A percentile compares a stretch with the other conserved stretches of the same genome.
phyloP scores from a whole-genome alignment of 768 basidiomycete genomes.

The Chalciporus pseudorubinellus region DNA sequence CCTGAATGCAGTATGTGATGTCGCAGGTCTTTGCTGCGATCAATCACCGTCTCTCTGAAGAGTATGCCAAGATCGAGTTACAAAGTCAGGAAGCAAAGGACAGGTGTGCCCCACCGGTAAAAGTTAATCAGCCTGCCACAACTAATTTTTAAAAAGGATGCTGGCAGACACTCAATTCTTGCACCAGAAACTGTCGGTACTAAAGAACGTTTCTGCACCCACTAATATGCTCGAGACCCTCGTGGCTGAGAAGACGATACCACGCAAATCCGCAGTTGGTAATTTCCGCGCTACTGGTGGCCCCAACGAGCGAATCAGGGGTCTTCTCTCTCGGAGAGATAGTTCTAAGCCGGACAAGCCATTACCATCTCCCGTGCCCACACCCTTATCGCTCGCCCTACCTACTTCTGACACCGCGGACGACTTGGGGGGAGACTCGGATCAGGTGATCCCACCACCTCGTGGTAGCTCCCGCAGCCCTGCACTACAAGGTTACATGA shows the following conservation, averaged over 20 bases:
- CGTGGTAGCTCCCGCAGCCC: constrained; percentile 19
- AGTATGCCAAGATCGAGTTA: constrained; percentile 79
- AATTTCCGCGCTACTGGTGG: constrained; percentile 22
- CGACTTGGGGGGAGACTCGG: constrained; percentile 11
- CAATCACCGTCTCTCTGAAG: constrained; percentile 85
- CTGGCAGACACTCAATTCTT: constrained; percentile 76
- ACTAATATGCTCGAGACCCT: constrained; percentile 83
- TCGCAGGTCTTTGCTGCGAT: constrained; percentile 92
- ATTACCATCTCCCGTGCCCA: constrained; percentile 25
- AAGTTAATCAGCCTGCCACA: constrained; percentile 6
- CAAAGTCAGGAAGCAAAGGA: constrained; percentile 82
- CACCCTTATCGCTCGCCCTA: constrained; percentile 18
- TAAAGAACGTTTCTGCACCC: constrained; percentile 71
- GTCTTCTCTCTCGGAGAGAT: constrained; percentile 33
- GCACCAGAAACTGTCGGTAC: constrained; percentile 67
- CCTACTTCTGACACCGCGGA: constrained; percentile 9
- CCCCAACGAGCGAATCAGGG: constrained; percentile 39
- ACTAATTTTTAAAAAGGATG: constrained; percentile 49
- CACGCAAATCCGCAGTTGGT: constrained; percentile 33
- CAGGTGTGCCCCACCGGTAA: constrained; percentile 46
- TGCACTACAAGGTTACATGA: constrained; percentile 2
- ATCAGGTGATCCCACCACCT: constrained; percentile 24
- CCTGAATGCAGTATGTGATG: constrained; percentile 73
- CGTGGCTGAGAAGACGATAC: constrained; percentile 74
- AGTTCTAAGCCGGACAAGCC: constrained; percentile 28